These are phyloP conservation scores for Gymnopus androsaceus DNA, from an alignment of 1,284 basidiomycete species.

Conservation along the genomic window DNA sequence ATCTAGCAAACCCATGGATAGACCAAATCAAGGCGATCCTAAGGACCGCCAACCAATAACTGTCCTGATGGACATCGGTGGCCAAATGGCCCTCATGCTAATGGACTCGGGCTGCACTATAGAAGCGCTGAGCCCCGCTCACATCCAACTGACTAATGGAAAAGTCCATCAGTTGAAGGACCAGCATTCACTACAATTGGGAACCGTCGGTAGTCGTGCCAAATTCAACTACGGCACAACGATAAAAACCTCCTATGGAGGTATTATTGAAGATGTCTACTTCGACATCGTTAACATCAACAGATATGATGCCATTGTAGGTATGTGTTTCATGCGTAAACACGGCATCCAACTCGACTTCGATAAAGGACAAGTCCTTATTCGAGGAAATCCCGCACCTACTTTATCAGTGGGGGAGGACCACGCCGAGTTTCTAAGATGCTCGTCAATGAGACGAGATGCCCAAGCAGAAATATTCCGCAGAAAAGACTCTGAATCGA, in stretches of 20 bases:
- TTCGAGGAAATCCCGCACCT: conserved; percentile 7
- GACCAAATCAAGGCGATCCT: not conserved
- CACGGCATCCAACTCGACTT: conserved; percentile 30
- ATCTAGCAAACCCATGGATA: not conserved
- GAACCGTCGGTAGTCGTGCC: conserved; percentile 17
- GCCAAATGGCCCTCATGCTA: conserved; percentile 11
- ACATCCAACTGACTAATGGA: conserved; percentile 9
- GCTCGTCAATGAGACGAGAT: conserved; percentile 12
- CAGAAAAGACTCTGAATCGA: not conserved
- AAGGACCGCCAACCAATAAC: conserved; percentile 4
- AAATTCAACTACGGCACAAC: conserved; percentile 17
- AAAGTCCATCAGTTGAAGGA: conserved; percentile 13
- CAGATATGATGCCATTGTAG: too few relatives aligned
- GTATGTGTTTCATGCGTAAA: too few relatives aligned
- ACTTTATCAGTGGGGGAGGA: conserved; percentile 19
- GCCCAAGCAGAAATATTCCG: not conserved
- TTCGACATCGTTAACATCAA: too few relatives aligned
- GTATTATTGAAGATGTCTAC: conserved; percentile 19
- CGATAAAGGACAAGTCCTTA: conserved; percentile 16
- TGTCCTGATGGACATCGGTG: conserved; percentile 10
- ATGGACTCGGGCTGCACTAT: conserved; percentile 21
- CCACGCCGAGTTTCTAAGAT: not conserved
- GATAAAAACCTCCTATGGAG: conserved; percentile 19
- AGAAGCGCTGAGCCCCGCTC: conserved; percentile 14
- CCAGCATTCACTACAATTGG: conserved; percentile 18